Base-by-base conservation (phyloP, 257 asterid genomes). In the Plantago ovata region DNA sequence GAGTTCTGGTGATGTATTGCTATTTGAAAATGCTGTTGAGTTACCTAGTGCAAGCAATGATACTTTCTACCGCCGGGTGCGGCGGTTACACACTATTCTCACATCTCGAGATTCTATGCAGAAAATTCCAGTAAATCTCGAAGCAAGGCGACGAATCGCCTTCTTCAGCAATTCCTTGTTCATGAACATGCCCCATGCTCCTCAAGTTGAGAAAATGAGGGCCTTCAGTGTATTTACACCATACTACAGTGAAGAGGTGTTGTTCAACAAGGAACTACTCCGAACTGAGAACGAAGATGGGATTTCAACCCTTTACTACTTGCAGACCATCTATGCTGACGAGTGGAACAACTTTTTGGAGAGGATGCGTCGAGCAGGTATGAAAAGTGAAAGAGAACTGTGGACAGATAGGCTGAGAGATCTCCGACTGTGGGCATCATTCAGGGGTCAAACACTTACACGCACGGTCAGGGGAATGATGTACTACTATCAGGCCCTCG, bases 381-480 rank as follows among this genome's bases (percentile, higher is more conserved):
- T 89, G 95, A 53, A 28, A 63, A 79, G 76, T 73, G 95, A 84
- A 72, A 79, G 75, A 56, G 96, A 93, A 69, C 77, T 93, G 13
- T 80, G 92, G 97, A 79, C 91, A 18, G 72, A 72, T 38, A 84
- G 85, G 78, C 72, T 84, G 45, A 82, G 87, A 77, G 98, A 93
- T 61, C 97, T 93, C 68, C 83, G 95, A 38, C 82, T 74, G 53
- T 93, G 98, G 98, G 98, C 97, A 55, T 93, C 98, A 23, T 89
- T 77, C 79, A 79, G 98, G 74, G 98, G 97, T 61, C 98, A 93
- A 79, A 93, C 98, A 47, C 97, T 93, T 58, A 59, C 86, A 28
- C 94, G 98, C 32, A 93, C 98, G 0, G 98, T 93, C 69, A 93
- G 98, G 69, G 98, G 98, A 71, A 93, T 93, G 98, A 93, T 93